A percentile compares a stretch with the other conserved stretches of the same genome.
These are phyloP conservation scores for Neobulgaria alba DNA, from an alignment of 2,329 filamentous ascomycete species.

Conservation along the genomic window DNA sequence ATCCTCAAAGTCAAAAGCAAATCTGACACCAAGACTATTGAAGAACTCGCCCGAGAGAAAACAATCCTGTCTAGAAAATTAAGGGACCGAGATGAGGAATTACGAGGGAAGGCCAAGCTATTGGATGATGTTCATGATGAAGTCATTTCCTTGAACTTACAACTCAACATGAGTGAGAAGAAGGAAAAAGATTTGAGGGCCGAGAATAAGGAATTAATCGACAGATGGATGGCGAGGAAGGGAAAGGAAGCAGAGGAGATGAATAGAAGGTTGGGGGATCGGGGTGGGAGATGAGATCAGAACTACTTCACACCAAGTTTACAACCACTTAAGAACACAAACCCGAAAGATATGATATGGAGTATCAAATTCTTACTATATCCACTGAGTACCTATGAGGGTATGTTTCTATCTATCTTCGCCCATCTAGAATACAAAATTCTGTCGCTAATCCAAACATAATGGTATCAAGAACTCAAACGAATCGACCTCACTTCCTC, in stretches of 20 bases:
- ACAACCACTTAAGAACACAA: too few species aligned
- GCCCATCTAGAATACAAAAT: too few species aligned
- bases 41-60: conserved; percentile 53
- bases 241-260: conserved; percentile 79
- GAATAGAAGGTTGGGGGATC: conserved; percentile 48
- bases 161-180: conserved; percentile 79
- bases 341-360: too few species aligned
- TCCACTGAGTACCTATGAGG: too few species aligned
- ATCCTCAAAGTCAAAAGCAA: conserved; percentile 51
- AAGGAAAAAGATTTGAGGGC: conserved; percentile 60
- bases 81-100: conserved; percentile 76
- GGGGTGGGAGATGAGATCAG: conserved; percentile 3
- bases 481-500: too few species aligned
- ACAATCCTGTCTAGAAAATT: conserved; percentile 55
- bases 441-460: too few species aligned
- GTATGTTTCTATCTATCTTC: too few species aligned
- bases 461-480: too few species aligned
- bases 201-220: conserved; percentile 84
- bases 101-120: conserved; percentile 72
- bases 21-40: conserved; percentile 53
- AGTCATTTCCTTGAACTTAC: conserved; percentile 76
- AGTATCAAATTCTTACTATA: too few species aligned
- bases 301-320: too few species aligned
- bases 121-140: conserved; percentile 89
- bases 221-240: conserved; percentile 86